A percentile compares a stretch with the other conserved stretches of the same genome.
Evolutionary conservation across 345 rosid species (phyloP).

Genomic region (Lepidium sativum): DNA sequence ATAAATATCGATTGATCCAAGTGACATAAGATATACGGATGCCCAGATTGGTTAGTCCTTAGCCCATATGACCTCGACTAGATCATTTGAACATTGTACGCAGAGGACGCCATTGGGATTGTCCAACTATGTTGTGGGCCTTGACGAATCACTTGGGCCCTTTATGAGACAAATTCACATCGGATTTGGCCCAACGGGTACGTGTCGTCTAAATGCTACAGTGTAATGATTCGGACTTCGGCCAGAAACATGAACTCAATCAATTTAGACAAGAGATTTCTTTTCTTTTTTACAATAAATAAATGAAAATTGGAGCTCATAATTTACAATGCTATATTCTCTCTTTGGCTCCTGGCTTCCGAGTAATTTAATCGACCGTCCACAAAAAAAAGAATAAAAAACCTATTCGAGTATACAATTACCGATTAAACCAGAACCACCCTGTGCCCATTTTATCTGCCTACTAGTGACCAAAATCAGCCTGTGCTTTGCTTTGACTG

Average conservation of each 20-base stretch:
- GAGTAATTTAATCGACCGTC: slow-evolving; percentile 1
- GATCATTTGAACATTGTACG: no score
- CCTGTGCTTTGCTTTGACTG: slow-evolving; percentile 21
- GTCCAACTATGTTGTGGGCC: no score
- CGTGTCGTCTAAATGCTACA: not conserved
- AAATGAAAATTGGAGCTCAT: slow-evolving; percentile 18
- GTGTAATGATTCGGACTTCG: not conserved
- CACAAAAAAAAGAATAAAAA: not conserved
- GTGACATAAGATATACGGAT: no score
- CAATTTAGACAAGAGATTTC: not conserved
- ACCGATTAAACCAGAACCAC: slow-evolving; percentile 12
- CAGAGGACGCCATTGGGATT: no score
- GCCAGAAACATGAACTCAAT: not conserved
- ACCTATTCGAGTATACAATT: slow-evolving; percentile 27
- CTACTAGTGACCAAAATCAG: slow-evolving; percentile 17
- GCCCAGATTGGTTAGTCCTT: no score
- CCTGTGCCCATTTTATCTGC: slow-evolving; percentile 8
- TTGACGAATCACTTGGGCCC: no score
- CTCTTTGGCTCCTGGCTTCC: slow-evolving; percentile 18
- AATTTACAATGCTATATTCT: slow-evolving; percentile 19
- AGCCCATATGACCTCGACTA: no score
- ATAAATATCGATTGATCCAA: no score
- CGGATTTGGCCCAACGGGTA: no score
- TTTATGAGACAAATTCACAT: no score
- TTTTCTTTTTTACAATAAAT: not conserved